Percentiles rank a stretch among this genome's conserved stretches.
phyloP scores from a whole-genome alignment of 805 yeast genomes.

The Wickerhamomyces pijperi region DNA sequence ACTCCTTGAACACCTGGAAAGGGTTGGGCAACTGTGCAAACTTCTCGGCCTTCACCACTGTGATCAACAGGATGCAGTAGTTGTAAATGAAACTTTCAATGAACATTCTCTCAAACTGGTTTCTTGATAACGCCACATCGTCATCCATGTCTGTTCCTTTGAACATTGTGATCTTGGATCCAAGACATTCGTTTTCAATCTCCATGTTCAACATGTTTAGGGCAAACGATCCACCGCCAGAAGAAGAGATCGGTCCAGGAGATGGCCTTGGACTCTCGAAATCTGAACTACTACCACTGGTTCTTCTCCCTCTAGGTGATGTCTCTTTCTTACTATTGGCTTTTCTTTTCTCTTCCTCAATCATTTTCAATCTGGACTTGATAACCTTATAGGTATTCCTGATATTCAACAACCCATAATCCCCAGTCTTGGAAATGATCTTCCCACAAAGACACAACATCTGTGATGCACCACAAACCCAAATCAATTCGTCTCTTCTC shows the following conservation, averaged over 20 bases:
- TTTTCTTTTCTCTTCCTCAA: not conserved
- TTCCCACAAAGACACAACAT: conserved; percentile 28
- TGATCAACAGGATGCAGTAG: conserved; percentile 27
- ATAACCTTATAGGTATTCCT: conserved; percentile 26
- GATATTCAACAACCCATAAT: conserved; percentile 15
- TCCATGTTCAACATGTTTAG: conserved; percentile 15
- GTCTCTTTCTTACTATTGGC: too few relatives aligned
- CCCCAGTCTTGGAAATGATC: conserved; percentile 15
- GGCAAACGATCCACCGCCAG: conserved; percentile 7
- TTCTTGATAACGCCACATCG: conserved; percentile 1
- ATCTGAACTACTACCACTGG: conserved; percentile 9
- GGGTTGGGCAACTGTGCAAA: conserved; percentile 27
- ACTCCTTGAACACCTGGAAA: conserved; percentile 24
- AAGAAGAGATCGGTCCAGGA: too few relatives aligned
- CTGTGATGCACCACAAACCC: conserved; percentile 30
- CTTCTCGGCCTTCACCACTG: conserved; percentile 18
- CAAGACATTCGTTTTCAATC: conserved; percentile 10
- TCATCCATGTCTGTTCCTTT: not conserved
- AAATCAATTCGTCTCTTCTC: conserved; percentile 13
- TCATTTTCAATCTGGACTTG: conserved; percentile 13
- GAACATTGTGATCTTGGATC: not conserved
- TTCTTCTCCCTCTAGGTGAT: not conserved
- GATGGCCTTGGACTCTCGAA: too few relatives aligned
- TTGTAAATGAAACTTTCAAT: conserved; percentile 34
- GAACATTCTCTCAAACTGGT: conserved; percentile 22